Percentiles rank a stretch among this genome's conserved stretches.
Conservation (phyloP, 768 basidiomycete genomes). For the Lactarius trivialis region DNA sequence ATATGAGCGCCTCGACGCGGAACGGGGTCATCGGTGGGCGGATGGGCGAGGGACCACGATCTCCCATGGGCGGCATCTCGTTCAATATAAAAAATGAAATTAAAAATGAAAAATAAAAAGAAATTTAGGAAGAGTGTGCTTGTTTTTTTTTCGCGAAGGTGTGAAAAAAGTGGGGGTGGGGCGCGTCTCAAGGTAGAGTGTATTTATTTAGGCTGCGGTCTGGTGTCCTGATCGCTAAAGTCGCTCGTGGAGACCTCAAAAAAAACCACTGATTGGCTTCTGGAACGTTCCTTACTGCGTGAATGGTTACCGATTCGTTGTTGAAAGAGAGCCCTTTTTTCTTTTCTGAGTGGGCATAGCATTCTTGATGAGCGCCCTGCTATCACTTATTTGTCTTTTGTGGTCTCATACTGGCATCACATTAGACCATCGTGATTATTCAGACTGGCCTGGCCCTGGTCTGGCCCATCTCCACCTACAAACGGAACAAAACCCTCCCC, state of each 20-base stretch:
- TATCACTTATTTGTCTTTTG: not conserved
- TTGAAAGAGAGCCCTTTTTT: not conserved
- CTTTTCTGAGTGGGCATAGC: not conserved
- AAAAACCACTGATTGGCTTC: too few relatives aligned
- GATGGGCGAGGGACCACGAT: conserved; percentile 31
- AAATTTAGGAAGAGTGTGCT: not conserved
- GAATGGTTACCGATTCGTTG: not conserved
- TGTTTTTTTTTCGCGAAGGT: not conserved
- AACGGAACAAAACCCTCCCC: not conserved
- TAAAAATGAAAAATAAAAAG: not conserved
- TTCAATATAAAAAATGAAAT: not conserved
- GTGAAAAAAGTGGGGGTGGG: not conserved
- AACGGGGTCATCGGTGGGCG: conserved; percentile 27
- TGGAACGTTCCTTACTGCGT: not conserved
- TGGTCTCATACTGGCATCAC: not conserved
- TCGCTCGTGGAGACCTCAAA: not conserved
- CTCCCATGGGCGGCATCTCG: conserved; percentile 10
- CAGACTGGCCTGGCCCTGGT: not conserved
- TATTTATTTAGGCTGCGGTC: not conserved
- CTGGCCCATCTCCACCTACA: not conserved
- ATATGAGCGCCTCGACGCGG: conserved; percentile 29
- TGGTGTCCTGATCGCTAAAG: not conserved
- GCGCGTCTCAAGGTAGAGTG: not conserved
- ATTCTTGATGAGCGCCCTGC: not conserved
- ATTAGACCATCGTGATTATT: not conserved